Conservation (phyloP, 2,329 filamentous ascomycete species). For the Penicillium sp. region DNA sequence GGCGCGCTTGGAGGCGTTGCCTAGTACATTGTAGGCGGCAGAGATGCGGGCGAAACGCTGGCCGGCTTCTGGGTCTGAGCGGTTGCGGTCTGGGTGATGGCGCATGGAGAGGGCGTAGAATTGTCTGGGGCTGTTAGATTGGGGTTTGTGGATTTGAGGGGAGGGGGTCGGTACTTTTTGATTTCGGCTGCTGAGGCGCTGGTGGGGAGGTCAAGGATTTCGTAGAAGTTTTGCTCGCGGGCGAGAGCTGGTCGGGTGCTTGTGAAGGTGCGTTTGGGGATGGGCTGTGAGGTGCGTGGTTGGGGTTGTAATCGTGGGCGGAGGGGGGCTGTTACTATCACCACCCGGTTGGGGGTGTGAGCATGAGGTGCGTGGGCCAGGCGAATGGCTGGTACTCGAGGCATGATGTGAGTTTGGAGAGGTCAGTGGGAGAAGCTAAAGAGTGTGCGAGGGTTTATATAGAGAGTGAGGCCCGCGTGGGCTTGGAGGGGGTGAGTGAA, state of each 20-base stretch:
- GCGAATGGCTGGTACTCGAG: constrained; percentile 3
- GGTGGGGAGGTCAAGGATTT: constrained; percentile 70
- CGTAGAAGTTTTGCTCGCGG: constrained; percentile 70
- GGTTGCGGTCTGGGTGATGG: constrained; percentile 92
- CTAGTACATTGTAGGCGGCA: constrained; percentile 79
- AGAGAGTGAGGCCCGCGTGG: background rate
- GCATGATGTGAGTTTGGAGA: background rate
- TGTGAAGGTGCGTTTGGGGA: constrained; percentile 43
- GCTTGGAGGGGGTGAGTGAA: background rate
- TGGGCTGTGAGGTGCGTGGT: background rate
- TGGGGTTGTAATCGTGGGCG: constrained; percentile 2
- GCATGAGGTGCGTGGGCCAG: background rate
- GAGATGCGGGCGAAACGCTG: constrained; percentile 79
- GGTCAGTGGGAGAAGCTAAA: background rate
- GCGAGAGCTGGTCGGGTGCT: constrained; percentile 34
- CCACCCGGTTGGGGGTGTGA: background rate
- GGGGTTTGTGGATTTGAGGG: constrained; percentile 1
- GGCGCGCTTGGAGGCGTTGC: constrained; percentile 70
- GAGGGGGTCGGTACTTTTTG: constrained; percentile 65
- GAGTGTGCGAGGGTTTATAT: background rate
- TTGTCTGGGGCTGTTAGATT: constrained; percentile 40
- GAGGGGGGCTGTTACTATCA: background rate
- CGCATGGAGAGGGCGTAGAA: constrained; percentile 92
- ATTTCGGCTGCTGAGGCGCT: constrained; percentile 74
- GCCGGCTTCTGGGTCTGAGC: constrained; percentile 68